Percentiles rank a stretch among this genome's conserved stretches.
Evolutionary conservation across 2,329 filamentous ascomycete genomes (phyloP).

Genomic region (Mycogone perniciosa): DNA sequence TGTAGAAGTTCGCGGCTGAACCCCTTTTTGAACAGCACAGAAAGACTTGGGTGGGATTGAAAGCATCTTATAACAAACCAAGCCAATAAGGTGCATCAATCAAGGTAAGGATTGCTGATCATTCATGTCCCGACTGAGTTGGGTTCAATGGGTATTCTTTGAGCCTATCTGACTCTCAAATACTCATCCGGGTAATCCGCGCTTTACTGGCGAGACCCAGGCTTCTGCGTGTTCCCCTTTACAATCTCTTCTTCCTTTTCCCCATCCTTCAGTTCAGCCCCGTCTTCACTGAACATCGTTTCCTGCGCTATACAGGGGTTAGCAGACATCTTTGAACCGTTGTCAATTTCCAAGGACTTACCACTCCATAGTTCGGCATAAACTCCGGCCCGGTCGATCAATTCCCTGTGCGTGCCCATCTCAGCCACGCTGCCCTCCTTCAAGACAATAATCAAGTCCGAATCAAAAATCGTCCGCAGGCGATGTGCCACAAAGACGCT

Average conservation of each 20-base stretch:
- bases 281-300: constrained; percentile 47
- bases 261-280: constrained; percentile 32
- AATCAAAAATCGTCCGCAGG: constrained; percentile 87
- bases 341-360: constrained; percentile 38
- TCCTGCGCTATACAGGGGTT: constrained; percentile 48
- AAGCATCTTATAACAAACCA: too few relatives aligned
- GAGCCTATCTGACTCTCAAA: too few relatives aligned
- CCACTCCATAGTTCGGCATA: constrained; percentile 90
- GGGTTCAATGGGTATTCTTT: too few relatives aligned
- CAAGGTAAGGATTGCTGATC: too few relatives aligned
- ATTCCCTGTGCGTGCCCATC: constrained; percentile 75
- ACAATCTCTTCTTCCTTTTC: constrained; percentile 23
- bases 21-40: too few relatives aligned
- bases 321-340: constrained; percentile 1
- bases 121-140: too few relatives aligned
- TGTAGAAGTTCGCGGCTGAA: too few relatives aligned
- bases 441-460: constrained; percentile 86
- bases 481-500: constrained; percentile 94
- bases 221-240: constrained; percentile 8
- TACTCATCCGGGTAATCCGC: too few relatives aligned
- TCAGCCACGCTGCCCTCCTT: constrained; percentile 81
- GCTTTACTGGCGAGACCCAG: neutral
- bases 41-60: too few relatives aligned
- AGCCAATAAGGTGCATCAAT: too few relatives aligned
- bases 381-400: constrained; percentile 71